A percentile compares a stretch with the other conserved stretches of the same genome.
Conservation (phyloP, 176 grass and related monocot genomes). For the Panicum miliaceum region DNA sequence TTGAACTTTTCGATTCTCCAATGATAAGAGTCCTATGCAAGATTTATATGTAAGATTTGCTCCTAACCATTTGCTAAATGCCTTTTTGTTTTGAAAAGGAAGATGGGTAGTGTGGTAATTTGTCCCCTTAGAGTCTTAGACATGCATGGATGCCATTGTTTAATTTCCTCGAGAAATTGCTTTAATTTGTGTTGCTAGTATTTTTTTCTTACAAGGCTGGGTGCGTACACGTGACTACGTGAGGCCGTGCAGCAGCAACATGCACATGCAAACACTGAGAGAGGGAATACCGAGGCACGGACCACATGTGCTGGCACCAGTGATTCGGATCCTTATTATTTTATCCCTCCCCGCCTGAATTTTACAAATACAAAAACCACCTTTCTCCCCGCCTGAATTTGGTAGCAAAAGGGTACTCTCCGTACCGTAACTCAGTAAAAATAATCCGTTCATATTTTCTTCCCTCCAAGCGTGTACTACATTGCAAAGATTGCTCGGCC, state of each 20-base stretch:
- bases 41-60: neutral
- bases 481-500: neutral
- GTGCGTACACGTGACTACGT: neutral
- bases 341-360: neutral
- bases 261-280: neutral
- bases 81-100: neutral
- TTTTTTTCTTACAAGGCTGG: neutral
- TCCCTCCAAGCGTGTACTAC: neutral
- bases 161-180: neutral
- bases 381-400: too few relatives aligned
- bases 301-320: slow-evolving; percentile 19
- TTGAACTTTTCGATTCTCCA: too few relatives aligned
- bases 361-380: neutral
- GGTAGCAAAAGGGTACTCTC: neutral
- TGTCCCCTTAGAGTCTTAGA: neutral
- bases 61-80: neutral
- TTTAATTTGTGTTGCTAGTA: neutral
- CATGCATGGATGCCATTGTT: neutral
- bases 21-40: too few relatives aligned
- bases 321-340: slow-evolving; percentile 24
- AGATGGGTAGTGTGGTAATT: neutral
- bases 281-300: slow-evolving; percentile 29
- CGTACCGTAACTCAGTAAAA: neutral
- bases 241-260: slow-evolving; percentile 7
- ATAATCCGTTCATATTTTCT: neutral